Conservation (phyloP, 371 early-diverging fungal genomes). For the Capniomyces stellatus region DNA sequence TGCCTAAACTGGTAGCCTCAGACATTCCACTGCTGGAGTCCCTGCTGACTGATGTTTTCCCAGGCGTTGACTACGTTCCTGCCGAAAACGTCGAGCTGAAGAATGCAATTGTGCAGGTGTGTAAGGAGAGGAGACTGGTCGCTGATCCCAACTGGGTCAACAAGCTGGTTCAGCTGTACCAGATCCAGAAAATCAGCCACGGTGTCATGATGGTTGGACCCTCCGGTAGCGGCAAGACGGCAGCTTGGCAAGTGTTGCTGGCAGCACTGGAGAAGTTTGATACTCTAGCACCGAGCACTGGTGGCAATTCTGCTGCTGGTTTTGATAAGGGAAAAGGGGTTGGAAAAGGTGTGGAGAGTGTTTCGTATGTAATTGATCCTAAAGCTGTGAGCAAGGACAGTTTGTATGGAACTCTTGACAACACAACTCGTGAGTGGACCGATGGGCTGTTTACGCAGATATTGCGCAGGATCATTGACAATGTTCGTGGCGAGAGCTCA, state of each 20-base stretch:
- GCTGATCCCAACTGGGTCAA: constrained; percentile 77
- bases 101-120: constrained; percentile 55
- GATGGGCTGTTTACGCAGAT: constrained; percentile 96
- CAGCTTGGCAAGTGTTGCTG: constrained; percentile 79
- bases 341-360: constrained; percentile 77
- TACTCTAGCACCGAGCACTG: constrained; percentile 23
- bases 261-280: constrained; percentile 78
- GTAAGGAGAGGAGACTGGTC: constrained; percentile 55
- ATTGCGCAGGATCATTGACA: constrained; percentile 89
- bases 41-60: constrained; percentile 88
- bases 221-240: constrained; percentile 87
- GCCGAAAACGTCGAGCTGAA: constrained; percentile 59
- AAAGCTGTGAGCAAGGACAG: constrained; percentile 94
- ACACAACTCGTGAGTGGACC: constrained; percentile 98
- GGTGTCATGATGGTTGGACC: constrained; percentile 99
- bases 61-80: constrained; percentile 73
- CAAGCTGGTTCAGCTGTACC: constrained; percentile 91
- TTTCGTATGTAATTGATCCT: constrained; percentile 88
- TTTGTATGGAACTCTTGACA: constrained; percentile 88
- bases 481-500: constrained; percentile 87
- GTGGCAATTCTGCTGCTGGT: not conserved
- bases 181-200: constrained; percentile 94
- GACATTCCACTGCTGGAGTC: constrained; percentile 79
- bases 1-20: constrained; percentile 90
- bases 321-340: too few species aligned